Evolutionary conservation across 176 grass and related monocot species (phyloP).

Genomic region (Oropetium thomaeum): DNA sequence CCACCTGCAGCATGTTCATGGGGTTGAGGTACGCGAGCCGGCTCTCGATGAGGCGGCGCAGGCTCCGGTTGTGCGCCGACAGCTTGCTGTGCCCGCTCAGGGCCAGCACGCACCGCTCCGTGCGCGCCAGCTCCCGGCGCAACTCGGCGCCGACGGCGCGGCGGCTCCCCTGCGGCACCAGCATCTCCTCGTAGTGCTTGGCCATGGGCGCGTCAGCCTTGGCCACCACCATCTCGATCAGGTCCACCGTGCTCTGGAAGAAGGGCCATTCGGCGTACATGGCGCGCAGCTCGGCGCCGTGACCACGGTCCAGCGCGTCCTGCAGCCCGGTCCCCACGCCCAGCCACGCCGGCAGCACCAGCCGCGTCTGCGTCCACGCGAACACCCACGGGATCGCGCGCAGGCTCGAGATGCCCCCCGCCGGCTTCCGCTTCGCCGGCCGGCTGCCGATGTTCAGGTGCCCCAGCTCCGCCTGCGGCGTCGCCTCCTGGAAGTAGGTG

Average conservation of each 20-base stretch:
- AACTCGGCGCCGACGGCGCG: slow-evolving; percentile 39
- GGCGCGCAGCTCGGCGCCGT: slow-evolving; percentile 50
- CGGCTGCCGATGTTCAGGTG: slow-evolving; percentile 88
- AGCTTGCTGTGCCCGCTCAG: slow-evolving; percentile 79
- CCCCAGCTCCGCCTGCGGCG: slow-evolving; percentile 80
- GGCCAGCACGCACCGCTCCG: slow-evolving; percentile 61
- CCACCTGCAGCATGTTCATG: slow-evolving; percentile 91
- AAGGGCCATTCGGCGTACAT: slow-evolving; percentile 96
- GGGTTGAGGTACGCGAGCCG: slow-evolving; percentile 72
- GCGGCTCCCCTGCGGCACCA: slow-evolving; percentile 38
- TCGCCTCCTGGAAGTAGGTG: slow-evolving; percentile 90
- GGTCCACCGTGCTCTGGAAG: slow-evolving; percentile 82
- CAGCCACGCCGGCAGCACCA: slow-evolving; percentile 84
- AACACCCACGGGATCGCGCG: slow-evolving; percentile 95
- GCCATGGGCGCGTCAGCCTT: slow-evolving; percentile 76
- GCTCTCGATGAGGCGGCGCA: slow-evolving; percentile 73
- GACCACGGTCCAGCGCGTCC: slow-evolving; percentile 58
- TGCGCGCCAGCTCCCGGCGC: slow-evolving; percentile 44
- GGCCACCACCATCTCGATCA: slow-evolving; percentile 93
- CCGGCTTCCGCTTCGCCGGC: slow-evolving; percentile 49
- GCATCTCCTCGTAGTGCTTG: slow-evolving; percentile 70
- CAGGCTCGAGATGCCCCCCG: slow-evolving; percentile 58
- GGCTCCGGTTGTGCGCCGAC: slow-evolving; percentile 60
- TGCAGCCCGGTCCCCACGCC: slow-evolving; percentile 70
- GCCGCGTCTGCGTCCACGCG: slow-evolving; percentile 92